Percentiles rank a stretch among this genome's conserved stretches.
Evolutionary conservation across 148 eudicot genomes (phyloP).

Genomic region (Arbutus unedo): DNA sequence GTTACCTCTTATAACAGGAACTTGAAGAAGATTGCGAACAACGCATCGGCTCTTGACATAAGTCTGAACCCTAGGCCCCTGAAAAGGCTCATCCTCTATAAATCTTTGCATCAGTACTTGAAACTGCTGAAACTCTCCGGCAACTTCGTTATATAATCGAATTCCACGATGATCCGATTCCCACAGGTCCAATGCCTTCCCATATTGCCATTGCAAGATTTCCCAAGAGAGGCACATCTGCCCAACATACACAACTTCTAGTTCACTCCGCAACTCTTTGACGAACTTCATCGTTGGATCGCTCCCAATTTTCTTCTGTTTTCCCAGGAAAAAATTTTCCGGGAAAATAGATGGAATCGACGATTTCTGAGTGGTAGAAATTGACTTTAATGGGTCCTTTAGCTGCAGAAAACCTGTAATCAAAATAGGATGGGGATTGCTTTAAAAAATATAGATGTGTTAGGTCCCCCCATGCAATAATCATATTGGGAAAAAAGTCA

Average conservation of each 20-base stretch:
- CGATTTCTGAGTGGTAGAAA: constrained; percentile 33
- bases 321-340: constrained; percentile 44
- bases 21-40: constrained; percentile 74
- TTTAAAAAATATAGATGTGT: neutral
- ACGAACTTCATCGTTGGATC: constrained; percentile 59
- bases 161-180: constrained; percentile 59
- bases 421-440: neutral
- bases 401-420: constrained; percentile 69
- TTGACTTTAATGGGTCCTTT: constrained; percentile 69
- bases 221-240: constrained; percentile 99
- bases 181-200: constrained; percentile 81
- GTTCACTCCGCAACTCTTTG: constrained; percentile 59
- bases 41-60: constrained; percentile 69
- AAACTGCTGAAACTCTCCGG: constrained; percentile 89
- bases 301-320: constrained; percentile 35
- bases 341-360: constrained; percentile 43
- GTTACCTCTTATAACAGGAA: constrained; percentile 85
- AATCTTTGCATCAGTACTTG: constrained; percentile 85
- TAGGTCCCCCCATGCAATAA: neutral
- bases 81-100: constrained; percentile 74
- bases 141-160: constrained; percentile 65
- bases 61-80: constrained; percentile 73
- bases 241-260: constrained; percentile 85
- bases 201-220: constrained; percentile 84
- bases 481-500: neutral